Evolutionary conservation across 257 asterid species (phyloP).

Genomic region (Solanum boliviense): DNA sequence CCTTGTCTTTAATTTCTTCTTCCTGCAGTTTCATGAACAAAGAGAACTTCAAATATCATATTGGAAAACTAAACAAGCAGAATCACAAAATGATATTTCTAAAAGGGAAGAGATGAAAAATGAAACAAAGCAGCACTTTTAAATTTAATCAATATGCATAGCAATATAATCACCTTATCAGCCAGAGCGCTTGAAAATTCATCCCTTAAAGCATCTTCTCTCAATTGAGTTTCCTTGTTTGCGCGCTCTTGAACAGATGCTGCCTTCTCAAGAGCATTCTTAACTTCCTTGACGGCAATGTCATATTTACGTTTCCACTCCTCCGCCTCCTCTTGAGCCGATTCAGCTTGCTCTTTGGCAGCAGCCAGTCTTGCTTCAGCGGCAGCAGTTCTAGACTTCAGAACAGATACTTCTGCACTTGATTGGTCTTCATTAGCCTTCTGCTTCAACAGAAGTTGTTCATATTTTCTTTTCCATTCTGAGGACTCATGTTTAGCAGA

Average conservation of each 20-base stretch:
- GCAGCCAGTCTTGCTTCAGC: conserved; percentile 98
- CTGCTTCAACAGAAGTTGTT: conserved; percentile 43
- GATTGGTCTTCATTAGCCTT: conserved; percentile 82
- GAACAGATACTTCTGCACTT: conserved; percentile 65
- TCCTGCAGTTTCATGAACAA: conserved; percentile 45
- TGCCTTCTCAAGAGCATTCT: conserved; percentile 86
- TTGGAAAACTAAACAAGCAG: background rate
- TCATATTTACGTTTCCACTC: conserved; percentile 97
- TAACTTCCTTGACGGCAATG: conserved; percentile 72
- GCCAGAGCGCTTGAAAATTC: conserved; percentile 58
- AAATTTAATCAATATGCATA: background rate
- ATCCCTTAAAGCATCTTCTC: conserved; percentile 74
- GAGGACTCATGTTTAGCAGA: conserved; percentile 52
- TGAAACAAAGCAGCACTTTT: background rate
- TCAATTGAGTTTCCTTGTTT: conserved; percentile 60
- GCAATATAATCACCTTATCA: conserved; percentile 49
- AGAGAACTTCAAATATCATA: background rate
- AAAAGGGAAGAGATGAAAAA: background rate
- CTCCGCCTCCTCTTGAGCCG: conserved; percentile 90
- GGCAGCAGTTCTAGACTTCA: conserved; percentile 77
- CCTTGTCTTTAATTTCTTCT: conserved; percentile 66
- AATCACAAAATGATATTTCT: background rate
- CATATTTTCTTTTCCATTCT: conserved; percentile 92
- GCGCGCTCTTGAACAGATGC: conserved; percentile 80
- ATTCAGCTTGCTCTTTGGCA: conserved; percentile 80